phyloP scores from a whole-genome alignment of 1,284 basidiomycete species.

The Cryptococcus wingfieldii region DNA sequence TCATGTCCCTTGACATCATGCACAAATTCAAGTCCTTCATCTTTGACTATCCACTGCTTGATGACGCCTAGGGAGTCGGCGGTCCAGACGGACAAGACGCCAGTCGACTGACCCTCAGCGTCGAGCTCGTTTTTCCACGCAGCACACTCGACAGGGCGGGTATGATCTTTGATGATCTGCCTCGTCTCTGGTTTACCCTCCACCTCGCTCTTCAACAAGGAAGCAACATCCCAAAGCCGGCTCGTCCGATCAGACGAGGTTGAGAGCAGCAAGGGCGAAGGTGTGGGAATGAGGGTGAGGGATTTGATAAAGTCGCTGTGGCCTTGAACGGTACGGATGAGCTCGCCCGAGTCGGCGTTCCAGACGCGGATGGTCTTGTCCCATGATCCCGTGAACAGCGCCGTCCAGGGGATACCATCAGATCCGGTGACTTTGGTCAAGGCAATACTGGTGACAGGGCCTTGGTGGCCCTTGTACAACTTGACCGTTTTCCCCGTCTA shows the following conservation, averaged over 20 bases:
- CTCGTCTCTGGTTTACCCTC: slow-evolving; percentile 48
- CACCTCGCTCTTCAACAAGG: slow-evolving; percentile 30
- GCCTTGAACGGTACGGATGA: slow-evolving; percentile 67
- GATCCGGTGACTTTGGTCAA: slow-evolving; percentile 50
- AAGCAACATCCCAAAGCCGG: slow-evolving; percentile 68
- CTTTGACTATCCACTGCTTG: slow-evolving; percentile 49
- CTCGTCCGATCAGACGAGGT: slow-evolving; percentile 87
- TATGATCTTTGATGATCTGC: slow-evolving; percentile 36
- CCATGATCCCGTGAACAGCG: slow-evolving; percentile 81
- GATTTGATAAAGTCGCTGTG: slow-evolving; percentile 85
- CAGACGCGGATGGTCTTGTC: slow-evolving; percentile 83
- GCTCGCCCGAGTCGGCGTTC: slow-evolving; percentile 64
- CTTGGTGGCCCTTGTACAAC: slow-evolving; percentile 74
- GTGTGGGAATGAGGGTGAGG: slow-evolving; percentile 62
- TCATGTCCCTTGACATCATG: slow-evolving; percentile 49
- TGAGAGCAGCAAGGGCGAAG: slow-evolving; percentile 63
- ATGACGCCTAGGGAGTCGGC: slow-evolving; percentile 83
- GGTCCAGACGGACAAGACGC: slow-evolving; percentile 58
- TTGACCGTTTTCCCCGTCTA: slow-evolving; percentile 74
- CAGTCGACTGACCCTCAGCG: slow-evolving; percentile 47
- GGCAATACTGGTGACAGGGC: slow-evolving; percentile 75
- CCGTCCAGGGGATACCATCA: neutral
- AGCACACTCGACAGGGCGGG: slow-evolving; percentile 33
- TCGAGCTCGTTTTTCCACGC: slow-evolving; percentile 19
- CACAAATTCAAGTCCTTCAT: slow-evolving; percentile 33